A percentile compares a stretch with the other conserved stretches of the same genome.
Evolutionary conservation across 805 yeast species (phyloP).

Genomic region (Wickerhamiella domercqiae): DNA sequence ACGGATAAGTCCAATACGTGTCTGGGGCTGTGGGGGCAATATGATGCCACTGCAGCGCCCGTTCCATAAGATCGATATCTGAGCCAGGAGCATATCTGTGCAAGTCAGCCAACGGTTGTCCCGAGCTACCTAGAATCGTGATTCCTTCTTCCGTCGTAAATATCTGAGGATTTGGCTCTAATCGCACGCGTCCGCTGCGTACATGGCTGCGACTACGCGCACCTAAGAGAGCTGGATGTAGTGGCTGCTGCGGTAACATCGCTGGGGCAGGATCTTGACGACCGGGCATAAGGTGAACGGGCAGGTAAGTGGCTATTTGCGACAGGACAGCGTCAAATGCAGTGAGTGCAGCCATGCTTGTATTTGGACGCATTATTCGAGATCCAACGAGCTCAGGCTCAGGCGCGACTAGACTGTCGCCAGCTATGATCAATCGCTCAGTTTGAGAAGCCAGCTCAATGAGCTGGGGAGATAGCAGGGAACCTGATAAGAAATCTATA

Average conservation of each 20-base stretch:
- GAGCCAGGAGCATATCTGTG: slow-evolving; percentile 36
- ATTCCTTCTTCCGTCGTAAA: slow-evolving; percentile 30
- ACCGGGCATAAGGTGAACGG: slow-evolving; percentile 77
- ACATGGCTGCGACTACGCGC: slow-evolving; percentile 30
- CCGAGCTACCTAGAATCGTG: slow-evolving; percentile 57
- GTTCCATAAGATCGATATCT: slow-evolving; percentile 42
- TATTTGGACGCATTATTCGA: slow-evolving; percentile 12
- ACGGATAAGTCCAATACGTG: slow-evolving; percentile 83
- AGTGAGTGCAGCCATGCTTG: slow-evolving; percentile 12
- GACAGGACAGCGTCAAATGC: slow-evolving; percentile 41
- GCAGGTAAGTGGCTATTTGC: slow-evolving; percentile 41
- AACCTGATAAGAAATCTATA: slow-evolving; percentile 58
- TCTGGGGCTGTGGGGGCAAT: slow-evolving; percentile 93
- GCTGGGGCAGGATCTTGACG: slow-evolving; percentile 67
- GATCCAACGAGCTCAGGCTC: slow-evolving; percentile 13
- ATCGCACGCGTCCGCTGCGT: slow-evolving; percentile 14
- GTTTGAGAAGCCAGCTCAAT: slow-evolving; percentile 18
- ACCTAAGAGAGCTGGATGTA: slow-evolving; percentile 63
- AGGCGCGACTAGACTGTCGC: slow-evolving; percentile 40
- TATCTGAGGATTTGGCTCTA: slow-evolving; percentile 65
- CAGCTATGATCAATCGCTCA: slow-evolving; percentile 50
- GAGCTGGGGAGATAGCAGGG: slow-evolving; percentile 44
- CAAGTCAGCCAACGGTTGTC: slow-evolving; percentile 73
- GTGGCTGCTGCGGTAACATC: slow-evolving; percentile 76
- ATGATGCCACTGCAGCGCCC: slow-evolving; percentile 69